phyloP scores from a whole-genome alignment of 768 basidiomycete species.

The Psilocybe tampanensis region DNA sequence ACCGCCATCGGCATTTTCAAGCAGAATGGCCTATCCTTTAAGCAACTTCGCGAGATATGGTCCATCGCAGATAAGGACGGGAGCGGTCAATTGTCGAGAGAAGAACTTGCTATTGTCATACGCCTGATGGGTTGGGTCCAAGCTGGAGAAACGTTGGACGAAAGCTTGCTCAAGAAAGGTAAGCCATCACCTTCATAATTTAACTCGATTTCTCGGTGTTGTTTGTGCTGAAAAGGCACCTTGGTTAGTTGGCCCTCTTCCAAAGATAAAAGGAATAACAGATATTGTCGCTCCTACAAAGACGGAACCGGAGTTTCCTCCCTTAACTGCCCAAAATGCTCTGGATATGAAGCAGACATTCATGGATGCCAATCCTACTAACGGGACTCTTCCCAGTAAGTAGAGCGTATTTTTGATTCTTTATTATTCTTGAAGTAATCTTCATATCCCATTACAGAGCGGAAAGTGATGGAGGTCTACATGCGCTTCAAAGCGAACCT shows the following conservation, averaged over 20 bases:
- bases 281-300: background rate
- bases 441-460: background rate
- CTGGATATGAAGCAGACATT: background rate
- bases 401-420: background rate
- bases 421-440: background rate
- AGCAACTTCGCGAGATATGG: constrained; percentile 15
- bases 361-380: background rate
- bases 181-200: background rate
- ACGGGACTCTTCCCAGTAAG: background rate
- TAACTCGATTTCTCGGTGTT: background rate
- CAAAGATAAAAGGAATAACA: constrained; percentile 1
- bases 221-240: background rate
- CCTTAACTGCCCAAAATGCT: background rate
- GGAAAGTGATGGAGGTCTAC: background rate
- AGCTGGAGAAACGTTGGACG: constrained; percentile 2
- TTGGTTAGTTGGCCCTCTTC: constrained; percentile 1
- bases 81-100: constrained; percentile 2
- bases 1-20: constrained; percentile 13
- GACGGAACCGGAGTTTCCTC: background rate
- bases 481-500: background rate
- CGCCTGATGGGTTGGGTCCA: constrained; percentile 16
- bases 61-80: constrained; percentile 11
- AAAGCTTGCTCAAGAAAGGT: constrained; percentile 4
- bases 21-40: constrained; percentile 5
- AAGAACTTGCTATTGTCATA: constrained; percentile 11